These are phyloP conservation scores for Neonectria ditissima DNA, from an alignment of 2,329 filamentous ascomycete species.

Conservation along the genomic window DNA sequence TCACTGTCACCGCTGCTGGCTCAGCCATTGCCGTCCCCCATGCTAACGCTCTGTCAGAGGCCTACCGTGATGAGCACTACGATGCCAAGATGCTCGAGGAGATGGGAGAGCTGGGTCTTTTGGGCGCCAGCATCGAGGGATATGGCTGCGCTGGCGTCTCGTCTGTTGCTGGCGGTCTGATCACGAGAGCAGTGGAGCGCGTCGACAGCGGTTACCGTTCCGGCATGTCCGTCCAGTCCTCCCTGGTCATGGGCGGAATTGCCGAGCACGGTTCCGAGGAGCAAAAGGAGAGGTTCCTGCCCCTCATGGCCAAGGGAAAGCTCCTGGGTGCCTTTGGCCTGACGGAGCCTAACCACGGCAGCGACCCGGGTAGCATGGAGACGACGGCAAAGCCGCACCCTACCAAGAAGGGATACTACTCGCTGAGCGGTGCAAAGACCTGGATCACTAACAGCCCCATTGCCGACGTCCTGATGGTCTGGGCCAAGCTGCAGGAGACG, in stretches of 20 bases:
- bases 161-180: slow-evolving; percentile 88
- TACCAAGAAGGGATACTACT: slow-evolving; percentile 83
- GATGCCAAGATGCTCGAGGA: slow-evolving; percentile 87
- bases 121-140: slow-evolving; percentile 87
- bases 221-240: slow-evolving; percentile 93
- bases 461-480: slow-evolving; percentile 85
- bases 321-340: slow-evolving; percentile 88
- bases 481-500: slow-evolving; percentile 92
- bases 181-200: slow-evolving; percentile 89
- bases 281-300: slow-evolving; percentile 86
- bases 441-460: slow-evolving; percentile 98
- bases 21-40: slow-evolving; percentile 11
- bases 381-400: slow-evolving; percentile 86
- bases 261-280: slow-evolving; percentile 88
- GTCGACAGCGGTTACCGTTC: slow-evolving; percentile 93
- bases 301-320: slow-evolving; percentile 84
- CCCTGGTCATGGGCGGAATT: slow-evolving; percentile 93
- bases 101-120: slow-evolving; percentile 91
- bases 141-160: slow-evolving; percentile 91
- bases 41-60: slow-evolving; percentile 64
- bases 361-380: slow-evolving; percentile 93
- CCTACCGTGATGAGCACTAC: slow-evolving; percentile 86
- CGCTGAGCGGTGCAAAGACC: slow-evolving; percentile 85
- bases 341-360: slow-evolving; percentile 93
- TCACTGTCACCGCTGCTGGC: slow-evolving; percentile 3